phyloP scores from a whole-genome alignment of 169 alveolate species.

The Plasmodium reichenowi region DNA sequence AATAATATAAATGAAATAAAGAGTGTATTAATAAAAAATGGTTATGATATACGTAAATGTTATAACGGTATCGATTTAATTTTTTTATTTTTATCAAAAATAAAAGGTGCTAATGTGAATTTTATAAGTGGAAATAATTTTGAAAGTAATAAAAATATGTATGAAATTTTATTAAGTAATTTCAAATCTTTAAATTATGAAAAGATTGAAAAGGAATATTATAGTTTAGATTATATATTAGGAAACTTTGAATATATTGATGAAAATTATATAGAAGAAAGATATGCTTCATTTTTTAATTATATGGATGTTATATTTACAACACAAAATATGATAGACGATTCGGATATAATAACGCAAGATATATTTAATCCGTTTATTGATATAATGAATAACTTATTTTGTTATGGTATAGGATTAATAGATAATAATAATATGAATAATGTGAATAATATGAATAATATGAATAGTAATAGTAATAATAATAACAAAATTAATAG shows the following conservation, averaged over 20 bases:
- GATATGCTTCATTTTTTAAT: slow-evolving; percentile 45
- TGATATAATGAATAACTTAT: slow-evolving; percentile 48
- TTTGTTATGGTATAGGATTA: slow-evolving; percentile 67
- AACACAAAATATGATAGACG: slow-evolving; percentile 21
- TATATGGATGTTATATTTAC: slow-evolving; percentile 51
- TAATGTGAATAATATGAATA: too few relatives aligned
- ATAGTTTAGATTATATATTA: slow-evolving; percentile 35
- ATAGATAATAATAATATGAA: slow-evolving; percentile 18
- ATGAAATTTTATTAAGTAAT: slow-evolving; percentile 43
- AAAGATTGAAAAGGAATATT: slow-evolving; percentile 21
- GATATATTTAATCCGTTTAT: slow-evolving; percentile 40
- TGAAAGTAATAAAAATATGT: slow-evolving; percentile 30
- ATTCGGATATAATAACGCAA: slow-evolving; percentile 21
- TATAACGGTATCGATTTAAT: slow-evolving; percentile 64
- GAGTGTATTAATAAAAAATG: slow-evolving; percentile 28
- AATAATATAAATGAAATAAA: slow-evolving; percentile 58
- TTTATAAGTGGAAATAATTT: slow-evolving; percentile 32
- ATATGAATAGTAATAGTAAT: too few relatives aligned
- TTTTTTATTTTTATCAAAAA: slow-evolving; percentile 45
- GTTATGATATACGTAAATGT: slow-evolving; percentile 56
- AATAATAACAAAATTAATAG: too few relatives aligned
- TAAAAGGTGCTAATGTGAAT: slow-evolving; percentile 57
- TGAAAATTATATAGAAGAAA: slow-evolving; percentile 34
- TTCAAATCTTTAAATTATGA: slow-evolving; percentile 23
- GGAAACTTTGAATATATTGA: slow-evolving; percentile 40